These are phyloP conservation scores for Aspergillus conjunctus DNA, from an alignment of 495 filamentous ascomycete genomes.

Conservation along the genomic window DNA sequence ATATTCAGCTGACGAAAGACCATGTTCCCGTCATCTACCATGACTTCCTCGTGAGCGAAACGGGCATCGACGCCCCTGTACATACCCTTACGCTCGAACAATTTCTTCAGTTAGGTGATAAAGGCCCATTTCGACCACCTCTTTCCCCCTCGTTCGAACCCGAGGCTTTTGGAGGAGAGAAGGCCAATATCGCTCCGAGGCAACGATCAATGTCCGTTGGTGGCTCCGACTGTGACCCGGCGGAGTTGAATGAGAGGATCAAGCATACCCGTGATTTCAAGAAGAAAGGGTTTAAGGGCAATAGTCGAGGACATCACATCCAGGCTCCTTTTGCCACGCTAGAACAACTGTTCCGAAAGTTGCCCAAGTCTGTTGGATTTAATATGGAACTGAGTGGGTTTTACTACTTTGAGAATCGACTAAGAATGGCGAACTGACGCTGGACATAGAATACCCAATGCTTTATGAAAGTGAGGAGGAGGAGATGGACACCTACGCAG, in stretches of 20 bases:
- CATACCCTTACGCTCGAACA: constrained; percentile 92
- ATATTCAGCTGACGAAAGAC: constrained; percentile 98
- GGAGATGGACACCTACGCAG: constrained; percentile 96
- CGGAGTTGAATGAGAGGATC: constrained; percentile 86
- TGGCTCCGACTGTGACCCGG: constrained; percentile 50
- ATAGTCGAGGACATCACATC: constrained; percentile 89
- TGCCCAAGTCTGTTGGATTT: constrained; percentile 83
- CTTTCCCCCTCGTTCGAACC: constrained; percentile 44
- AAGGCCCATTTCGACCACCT: constrained; percentile 45
- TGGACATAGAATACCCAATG: constrained; percentile 82
- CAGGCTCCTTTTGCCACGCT: constrained; percentile 93
- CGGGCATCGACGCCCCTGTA: constrained; percentile 94
- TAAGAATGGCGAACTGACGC: constrained; percentile 35
- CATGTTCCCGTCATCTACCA: constrained; percentile 99
- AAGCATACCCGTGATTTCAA: constrained; percentile 96
- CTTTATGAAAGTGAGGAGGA: constrained; percentile 89
- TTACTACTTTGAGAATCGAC: constrained; percentile 24
- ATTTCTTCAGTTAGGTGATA: constrained; percentile 83
- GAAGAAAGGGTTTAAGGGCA: constrained; percentile 91
- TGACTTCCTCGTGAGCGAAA: constrained; percentile 98
- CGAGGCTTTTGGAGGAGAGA: constrained; percentile 7
- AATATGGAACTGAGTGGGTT: constrained; percentile 92
- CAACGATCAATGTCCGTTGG: constrained; percentile 61
- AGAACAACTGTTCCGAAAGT: constrained; percentile 85
- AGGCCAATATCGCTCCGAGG: constrained; percentile 30